A percentile compares a stretch with the other conserved stretches of the same genome.
Conservation (phyloP, 2,329 filamentous ascomycete species). For the Curvularia verruculosa region DNA sequence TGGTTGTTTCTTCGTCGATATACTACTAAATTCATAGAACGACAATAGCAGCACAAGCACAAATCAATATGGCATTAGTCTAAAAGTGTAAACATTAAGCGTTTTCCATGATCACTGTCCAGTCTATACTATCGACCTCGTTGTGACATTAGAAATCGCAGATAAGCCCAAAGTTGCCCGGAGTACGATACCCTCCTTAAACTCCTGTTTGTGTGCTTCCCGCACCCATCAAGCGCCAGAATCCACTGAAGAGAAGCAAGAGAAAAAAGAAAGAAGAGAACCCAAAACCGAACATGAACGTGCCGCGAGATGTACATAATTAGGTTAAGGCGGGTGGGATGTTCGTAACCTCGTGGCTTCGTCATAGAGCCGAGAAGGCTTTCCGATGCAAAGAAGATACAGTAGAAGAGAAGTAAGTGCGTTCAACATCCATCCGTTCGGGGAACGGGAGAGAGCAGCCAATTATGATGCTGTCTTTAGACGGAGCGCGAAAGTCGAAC, state of each 20-base stretch:
- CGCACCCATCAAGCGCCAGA: constrained; percentile 17
- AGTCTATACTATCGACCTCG: constrained; percentile 13
- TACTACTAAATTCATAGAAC: not conserved
- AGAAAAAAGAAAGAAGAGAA: constrained; percentile 22
- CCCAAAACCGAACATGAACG: constrained; percentile 13
- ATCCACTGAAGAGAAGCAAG: constrained; percentile 13
- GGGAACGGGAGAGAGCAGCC: not conserved
- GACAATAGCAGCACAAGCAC: not conserved
- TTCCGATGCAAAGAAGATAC: constrained; percentile 45
- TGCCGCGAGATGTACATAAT: constrained; percentile 24
- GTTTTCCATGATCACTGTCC: constrained; percentile 26
- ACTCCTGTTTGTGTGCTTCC: constrained; percentile 21
- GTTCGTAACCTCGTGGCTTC: constrained; percentile 48
- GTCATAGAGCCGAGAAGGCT: constrained; percentile 38
- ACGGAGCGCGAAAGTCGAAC: constrained; percentile 5
- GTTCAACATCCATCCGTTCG: constrained; percentile 8
- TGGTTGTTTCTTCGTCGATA: not conserved
- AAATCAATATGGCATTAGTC: not conserved
- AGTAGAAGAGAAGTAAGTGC: constrained; percentile 27
- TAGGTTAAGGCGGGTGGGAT: constrained; percentile 31
- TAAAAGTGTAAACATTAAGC: constrained; percentile 34
- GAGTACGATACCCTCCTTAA: constrained; percentile 27
- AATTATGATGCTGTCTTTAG: not conserved
- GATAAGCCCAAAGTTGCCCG: constrained; percentile 19
- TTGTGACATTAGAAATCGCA: constrained; percentile 15